Evolutionary conservation across 441 rosid species (phyloP), one percentile per base, ranked within the genome.

Genomic region (Erodium texanum): DNA sequence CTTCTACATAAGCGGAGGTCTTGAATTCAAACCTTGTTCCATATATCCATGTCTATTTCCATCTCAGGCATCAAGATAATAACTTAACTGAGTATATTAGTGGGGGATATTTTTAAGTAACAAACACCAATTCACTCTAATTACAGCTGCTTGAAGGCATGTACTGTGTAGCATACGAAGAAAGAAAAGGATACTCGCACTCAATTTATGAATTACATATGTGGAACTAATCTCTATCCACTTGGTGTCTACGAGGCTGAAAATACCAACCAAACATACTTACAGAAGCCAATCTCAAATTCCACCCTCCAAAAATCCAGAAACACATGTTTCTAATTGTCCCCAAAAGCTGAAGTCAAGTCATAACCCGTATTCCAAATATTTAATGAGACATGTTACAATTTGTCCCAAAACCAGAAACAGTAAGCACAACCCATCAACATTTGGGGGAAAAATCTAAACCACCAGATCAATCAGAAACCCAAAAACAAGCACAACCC

Each of bases 371-470:
- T 9, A 23, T 14, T 18, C 62, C 10, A 54, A 19, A 52, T 18
- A 18, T 54, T 12, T 9, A 54, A 22, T 18, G 7, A 54, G 22
- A 22, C 24, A 54, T 54, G 24, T 54, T 22, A 18, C 24, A 14
- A 41, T 7, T 8, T 10, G 14, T 41, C 48, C 48, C 15, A 41
- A 54, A 54, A 54, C 62, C 24, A 54, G 23, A 56, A 56, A 56
- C 62, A 56, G 62, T 10, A 56, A 20, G 14, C 62, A 56, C 24
- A 56, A 20, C 5, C 62, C 62, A 56, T 20, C 62, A 56, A 56
- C 24, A 56, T 56, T 56, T 19, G 22, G 62, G 24, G 62, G 2
- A 56, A 56, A 20, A 56, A 20, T 56, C 62, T 22, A 56, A 3
- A 56, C 62, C 24, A 19, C 24, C 62, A 56, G 8, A 22, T 14